Conservation (phyloP, 2,329 filamentous ascomycete species). For the Colletotrichum sojae region DNA sequence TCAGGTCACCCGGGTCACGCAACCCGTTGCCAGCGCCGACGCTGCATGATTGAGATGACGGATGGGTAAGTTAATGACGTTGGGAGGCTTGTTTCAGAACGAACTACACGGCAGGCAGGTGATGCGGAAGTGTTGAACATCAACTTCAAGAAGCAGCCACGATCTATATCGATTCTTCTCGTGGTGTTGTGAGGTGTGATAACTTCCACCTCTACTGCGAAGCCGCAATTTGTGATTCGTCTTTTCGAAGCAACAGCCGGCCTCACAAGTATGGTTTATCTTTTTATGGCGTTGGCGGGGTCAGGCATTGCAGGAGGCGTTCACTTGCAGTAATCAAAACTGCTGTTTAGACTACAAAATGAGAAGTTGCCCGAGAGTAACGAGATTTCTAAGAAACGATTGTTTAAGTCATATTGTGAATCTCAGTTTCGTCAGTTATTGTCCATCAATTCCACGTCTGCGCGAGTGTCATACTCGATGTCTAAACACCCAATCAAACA, state of each 20-base stretch:
- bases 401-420: background rate
- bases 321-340: constrained; percentile 25
- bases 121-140: constrained; percentile 14
- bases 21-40: constrained; percentile 86
- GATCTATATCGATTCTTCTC: background rate
- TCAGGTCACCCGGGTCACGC: constrained; percentile 86
- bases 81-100: constrained; percentile 12
- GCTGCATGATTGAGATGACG: constrained; percentile 71
- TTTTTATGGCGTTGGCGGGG: constrained; percentile 37
- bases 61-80: constrained; percentile 16
- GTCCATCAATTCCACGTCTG: too few species aligned
- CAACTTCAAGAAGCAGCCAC: background rate
- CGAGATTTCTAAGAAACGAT: constrained; percentile 5
- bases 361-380: background rate
- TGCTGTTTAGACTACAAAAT: constrained; percentile 28
- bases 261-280: constrained; percentile 32
- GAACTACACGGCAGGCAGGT: background rate
- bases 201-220: background rate
- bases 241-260: constrained; percentile 14
- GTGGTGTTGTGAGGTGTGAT: background rate
- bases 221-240: background rate
- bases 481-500: background rate
- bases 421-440: too few species aligned
- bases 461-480: too few species aligned
- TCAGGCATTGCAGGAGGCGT: constrained; percentile 36